Base-by-base conservation (phyloP, 176 grass and related monocot species). In the Triticum urartu region DNA sequence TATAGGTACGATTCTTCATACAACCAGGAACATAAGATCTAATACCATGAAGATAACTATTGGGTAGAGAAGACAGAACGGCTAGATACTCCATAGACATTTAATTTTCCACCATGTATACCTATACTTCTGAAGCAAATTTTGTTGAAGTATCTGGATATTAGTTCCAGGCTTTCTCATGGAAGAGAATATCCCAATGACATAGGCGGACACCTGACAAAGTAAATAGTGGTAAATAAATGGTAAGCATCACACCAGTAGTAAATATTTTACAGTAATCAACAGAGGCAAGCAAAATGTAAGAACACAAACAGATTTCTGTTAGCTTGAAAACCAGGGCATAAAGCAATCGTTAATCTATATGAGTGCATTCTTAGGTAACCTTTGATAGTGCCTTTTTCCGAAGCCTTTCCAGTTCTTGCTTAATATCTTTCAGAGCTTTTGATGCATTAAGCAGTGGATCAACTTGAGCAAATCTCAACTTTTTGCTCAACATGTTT, bases 81-180 rank as follows among this genome's bases (percentile, higher is more conserved):
- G 40, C 40, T 52, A 75, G 26, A 30, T 71, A 67, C 54, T 78
- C 17, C 68, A 60, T 36, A 21, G 76, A 81, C 5, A 61, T 6
- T 36, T 40, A 42, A 45, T 79, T 45, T 91, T 35, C 11, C 24
- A 83, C 24, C 47, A 18, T n/a, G 28, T 76, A 32, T 91, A 97
- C 92, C 90, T 94, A 84, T 92, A 91, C 63, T 94, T 94, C 76
- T 92, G 72, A 82, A 97, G 88, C 82, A 94, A 85, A 90, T 89
- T 94, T 80, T 97, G 88, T 93, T 97, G 95, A 84, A 94, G 80
- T 86, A 94, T 97, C 82, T 97, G 95, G 77, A 97, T 94, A 92
- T 97, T 97, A 70, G 95, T 92, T 85, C 93, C 93, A 70, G 90
- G 84, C 85, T 94, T 92, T 94, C 75, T 89, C 90, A 97, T 92